A percentile compares a stretch with the other conserved stretches of the same genome.
phyloP scores from a whole-genome alignment of 2,329 filamentous ascomycete genomes.

The Leptographium lundbergii region DNA sequence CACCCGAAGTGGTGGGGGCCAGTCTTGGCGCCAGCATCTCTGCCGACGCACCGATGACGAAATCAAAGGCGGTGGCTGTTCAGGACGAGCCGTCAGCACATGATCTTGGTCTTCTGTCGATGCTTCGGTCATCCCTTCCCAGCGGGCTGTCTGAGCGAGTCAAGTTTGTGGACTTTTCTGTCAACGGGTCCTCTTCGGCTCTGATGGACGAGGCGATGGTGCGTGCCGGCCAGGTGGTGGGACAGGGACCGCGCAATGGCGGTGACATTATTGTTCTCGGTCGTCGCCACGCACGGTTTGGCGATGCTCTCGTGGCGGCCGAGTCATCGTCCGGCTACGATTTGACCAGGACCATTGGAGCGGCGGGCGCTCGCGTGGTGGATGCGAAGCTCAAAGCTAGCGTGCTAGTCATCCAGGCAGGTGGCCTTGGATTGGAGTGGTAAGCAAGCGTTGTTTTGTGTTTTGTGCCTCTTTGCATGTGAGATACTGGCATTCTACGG shows the following conservation, averaged over 20 bases:
- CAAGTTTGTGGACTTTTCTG: slow-evolving; percentile 36
- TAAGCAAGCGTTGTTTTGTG: not conserved
- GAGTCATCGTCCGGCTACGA: slow-evolving; percentile 21
- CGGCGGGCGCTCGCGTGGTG: slow-evolving; percentile 47
- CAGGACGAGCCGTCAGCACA: slow-evolving; percentile 20
- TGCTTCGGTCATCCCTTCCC: slow-evolving; percentile 21
- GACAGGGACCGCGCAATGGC: slow-evolving; percentile 46
- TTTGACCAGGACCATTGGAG: slow-evolving; percentile 41
- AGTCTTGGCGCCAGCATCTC: not conserved
- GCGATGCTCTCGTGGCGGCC: slow-evolving; percentile 7
- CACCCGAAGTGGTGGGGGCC: not conserved
- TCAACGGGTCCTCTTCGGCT: slow-evolving; percentile 20
- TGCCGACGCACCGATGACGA: slow-evolving; percentile 2
- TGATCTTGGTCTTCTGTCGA: slow-evolving; percentile 22
- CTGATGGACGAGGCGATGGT: slow-evolving; percentile 34
- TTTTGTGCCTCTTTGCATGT: not conserved
- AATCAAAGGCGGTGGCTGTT: slow-evolving; percentile 9
- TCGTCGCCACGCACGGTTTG: slow-evolving; percentile 28
- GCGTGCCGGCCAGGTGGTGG: slow-evolving; percentile 45
- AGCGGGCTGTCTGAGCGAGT: slow-evolving; percentile 21
- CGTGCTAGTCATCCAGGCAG: slow-evolving; percentile 57
- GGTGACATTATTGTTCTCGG: slow-evolving; percentile 62
- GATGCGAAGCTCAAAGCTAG: slow-evolving; percentile 49
- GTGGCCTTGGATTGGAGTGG: slow-evolving; percentile 11
- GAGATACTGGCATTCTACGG: not conserved